Evolutionary conservation across 208 protist genomes (phyloP).

Genomic region (Tritrichomonas musculus): DNA sequence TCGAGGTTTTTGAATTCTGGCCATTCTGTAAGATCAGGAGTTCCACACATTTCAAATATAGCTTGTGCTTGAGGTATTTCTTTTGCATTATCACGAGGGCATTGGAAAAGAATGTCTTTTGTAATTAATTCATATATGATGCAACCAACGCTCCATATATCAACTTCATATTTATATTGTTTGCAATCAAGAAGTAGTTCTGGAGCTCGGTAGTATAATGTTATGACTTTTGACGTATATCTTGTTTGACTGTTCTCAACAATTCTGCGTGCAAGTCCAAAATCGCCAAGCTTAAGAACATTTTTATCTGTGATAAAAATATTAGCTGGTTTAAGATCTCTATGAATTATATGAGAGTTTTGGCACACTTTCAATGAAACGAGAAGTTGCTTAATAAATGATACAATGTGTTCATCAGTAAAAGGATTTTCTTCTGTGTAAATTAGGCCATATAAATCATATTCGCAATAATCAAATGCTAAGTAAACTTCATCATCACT

Average conservation of each 20-base stretch:
- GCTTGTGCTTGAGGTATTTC: not conserved
- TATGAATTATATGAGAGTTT: not conserved
- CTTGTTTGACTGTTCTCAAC: not conserved
- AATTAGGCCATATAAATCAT: not conserved
- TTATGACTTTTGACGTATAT: conserved; percentile 21
- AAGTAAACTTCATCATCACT: not conserved
- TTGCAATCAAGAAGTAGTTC: not conserved
- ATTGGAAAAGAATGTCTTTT: not conserved
- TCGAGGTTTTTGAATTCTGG: not conserved
- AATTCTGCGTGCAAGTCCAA: not conserved
- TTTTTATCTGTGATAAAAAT: conserved; percentile 9
- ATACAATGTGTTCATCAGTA: not conserved
- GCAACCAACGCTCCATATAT: conserved; percentile 30
- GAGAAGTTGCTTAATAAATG: not conserved
- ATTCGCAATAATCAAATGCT: conserved; percentile 30
- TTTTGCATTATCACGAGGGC: not conserved
- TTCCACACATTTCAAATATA: not conserved
- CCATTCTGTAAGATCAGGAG: not conserved
- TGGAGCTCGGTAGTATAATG: conserved; percentile 23
- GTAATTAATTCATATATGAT: not conserved
- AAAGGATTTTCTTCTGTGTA: not conserved
- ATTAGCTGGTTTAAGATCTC: conserved; percentile 27
- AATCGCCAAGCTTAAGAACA: not conserved
- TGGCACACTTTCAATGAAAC: not conserved
- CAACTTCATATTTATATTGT: conserved; percentile 13